Evolutionary conservation across 169 alveolate genomes (phyloP), one percentile per base, ranked within the genome.

Genomic region (Eimeria praecox): DNA sequence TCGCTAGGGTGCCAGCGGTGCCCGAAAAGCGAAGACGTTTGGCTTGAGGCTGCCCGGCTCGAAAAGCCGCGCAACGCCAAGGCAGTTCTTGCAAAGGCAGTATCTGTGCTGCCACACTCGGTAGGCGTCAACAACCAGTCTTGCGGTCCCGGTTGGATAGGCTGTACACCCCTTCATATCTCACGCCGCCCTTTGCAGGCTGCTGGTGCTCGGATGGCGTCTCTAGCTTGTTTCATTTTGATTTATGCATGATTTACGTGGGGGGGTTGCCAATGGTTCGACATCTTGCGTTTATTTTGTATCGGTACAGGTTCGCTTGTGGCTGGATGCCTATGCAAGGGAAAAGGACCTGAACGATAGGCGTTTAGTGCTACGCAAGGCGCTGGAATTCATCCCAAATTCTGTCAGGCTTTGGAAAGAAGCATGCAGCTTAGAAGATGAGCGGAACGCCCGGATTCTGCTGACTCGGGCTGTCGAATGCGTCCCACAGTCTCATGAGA

Each of bases 41-140:
- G 99, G 99, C 97, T 99, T 52, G 99, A 99, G 97, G 99, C 99
- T 20, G 99, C 99, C 24, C 98, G 99, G 56, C 96, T 99, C 88
- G 99, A 99, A 94, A 98, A 99, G 89, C 99, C 99, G 22, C 99
- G 98, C 77, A 98, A 99, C 88, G 99, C 99, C 16, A 98, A 99
- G 96, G 98, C 99, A 18, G 98, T 99, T 35, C 96, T 99, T 69
- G 99, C 99, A 66, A 96, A 95, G 73, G 97, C 97, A 20, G 95
- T 95, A 12, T 96, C 97, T 64, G 95, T 95, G 93, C 97, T 97
- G 40, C 99, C 99, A 18, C 96, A 97, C 52, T 98, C 99, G 30
- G 97, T 96, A 44, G 66, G 93, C 38, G 66, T n/a, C 40, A 69
- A 30, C 40, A 38, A 12, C 77, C 54, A 27, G 56, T 71, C 40